Evolutionary conservation across 179 eudicot genomes (phyloP).

Genomic region (Beta corolliflora): DNA sequence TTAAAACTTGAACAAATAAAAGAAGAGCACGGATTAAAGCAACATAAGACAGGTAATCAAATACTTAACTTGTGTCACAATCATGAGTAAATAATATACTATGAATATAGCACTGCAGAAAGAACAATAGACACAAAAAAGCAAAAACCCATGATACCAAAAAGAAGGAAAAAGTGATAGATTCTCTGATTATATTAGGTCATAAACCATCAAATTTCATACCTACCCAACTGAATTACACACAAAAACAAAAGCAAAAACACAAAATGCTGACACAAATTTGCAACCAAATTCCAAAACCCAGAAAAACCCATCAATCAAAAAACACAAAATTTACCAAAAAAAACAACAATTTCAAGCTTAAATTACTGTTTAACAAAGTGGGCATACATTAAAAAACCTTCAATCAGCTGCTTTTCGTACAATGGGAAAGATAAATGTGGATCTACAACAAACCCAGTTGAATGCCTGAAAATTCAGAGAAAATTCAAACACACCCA

Average conservation of each 20-base stretch:
- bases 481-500: slow-evolving; percentile 3
- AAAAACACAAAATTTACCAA: slow-evolving; percentile 9
- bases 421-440: neutral
- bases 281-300: neutral
- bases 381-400: slow-evolving; percentile 30
- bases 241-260: neutral
- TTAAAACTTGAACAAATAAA: neutral
- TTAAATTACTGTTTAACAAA: neutral
- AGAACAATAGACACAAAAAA: slow-evolving; percentile 22
- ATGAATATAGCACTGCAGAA: slow-evolving; percentile 20
- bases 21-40: slow-evolving; percentile 1
- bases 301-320: slow-evolving; percentile 9
- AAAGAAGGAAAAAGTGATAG: slow-evolving; percentile 26
- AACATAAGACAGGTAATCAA: slow-evolving; percentile 23
- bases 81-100: slow-evolving; percentile 26
- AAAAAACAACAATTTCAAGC: slow-evolving; percentile 6
- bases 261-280: slow-evolving; percentile 7
- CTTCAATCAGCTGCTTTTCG: neutral
- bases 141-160: slow-evolving; percentile 25
- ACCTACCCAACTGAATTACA: slow-evolving; percentile 14
- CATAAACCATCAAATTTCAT: slow-evolving; percentile 15
- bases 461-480: slow-evolving; percentile 1
- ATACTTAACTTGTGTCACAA: slow-evolving; percentile 39
- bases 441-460: slow-evolving; percentile 16
- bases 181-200: slow-evolving; percentile 31